A percentile compares a stretch with the other conserved stretches of the same genome.
Evolutionary conservation across 495 filamentous ascomycete genomes (phyloP).

Genomic region (Aspergillus conjunctus): DNA sequence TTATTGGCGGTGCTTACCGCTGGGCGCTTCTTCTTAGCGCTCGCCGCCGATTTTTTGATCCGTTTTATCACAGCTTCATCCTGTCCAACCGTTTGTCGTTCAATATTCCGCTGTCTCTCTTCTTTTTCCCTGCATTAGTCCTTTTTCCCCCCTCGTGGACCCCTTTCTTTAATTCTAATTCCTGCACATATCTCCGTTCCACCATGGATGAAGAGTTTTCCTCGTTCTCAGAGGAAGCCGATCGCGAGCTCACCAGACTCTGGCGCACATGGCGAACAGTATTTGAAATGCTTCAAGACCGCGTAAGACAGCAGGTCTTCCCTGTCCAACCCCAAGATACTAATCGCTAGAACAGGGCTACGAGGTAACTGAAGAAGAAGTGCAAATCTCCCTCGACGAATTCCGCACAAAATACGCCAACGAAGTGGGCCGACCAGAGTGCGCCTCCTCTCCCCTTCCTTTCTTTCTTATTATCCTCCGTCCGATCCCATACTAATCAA

Average conservation of each 20-base stretch:
- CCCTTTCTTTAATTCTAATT: neutral
- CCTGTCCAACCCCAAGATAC: neutral
- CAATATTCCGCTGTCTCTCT: neutral
- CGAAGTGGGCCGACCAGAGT: slow-evolving; percentile 72
- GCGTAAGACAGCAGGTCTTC: slow-evolving; percentile 50
- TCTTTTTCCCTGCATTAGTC: slow-evolving; percentile 5
- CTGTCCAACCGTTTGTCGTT: slow-evolving; percentile 8
- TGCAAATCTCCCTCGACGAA: slow-evolving; percentile 73
- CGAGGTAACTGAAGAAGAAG: slow-evolving; percentile 85
- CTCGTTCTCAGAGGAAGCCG: slow-evolving; percentile 54
- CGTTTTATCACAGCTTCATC: neutral
- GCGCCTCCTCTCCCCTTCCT: slow-evolving; percentile 30
- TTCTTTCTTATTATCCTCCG: slow-evolving; percentile 3
- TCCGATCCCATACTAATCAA: slow-evolving; percentile 3
- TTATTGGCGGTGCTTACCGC: slow-evolving; percentile 30
- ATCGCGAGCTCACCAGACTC: slow-evolving; percentile 69
- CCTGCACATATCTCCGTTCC: too few species aligned
- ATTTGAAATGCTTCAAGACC: slow-evolving; percentile 83
- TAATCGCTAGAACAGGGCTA: slow-evolving; percentile 66
- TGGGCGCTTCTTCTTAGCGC: slow-evolving; percentile 35
- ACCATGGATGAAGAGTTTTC: slow-evolving; percentile 58
- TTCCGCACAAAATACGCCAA: slow-evolving; percentile 70
- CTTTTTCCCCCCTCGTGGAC: slow-evolving; percentile 8
- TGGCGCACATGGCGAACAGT: slow-evolving; percentile 89
- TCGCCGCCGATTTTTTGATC: slow-evolving; percentile 33